A percentile compares a stretch with the other conserved stretches of the same genome.
phyloP scores from a whole-genome alignment of 768 basidiomycete species.

The Lactarius hengduanensis region DNA sequence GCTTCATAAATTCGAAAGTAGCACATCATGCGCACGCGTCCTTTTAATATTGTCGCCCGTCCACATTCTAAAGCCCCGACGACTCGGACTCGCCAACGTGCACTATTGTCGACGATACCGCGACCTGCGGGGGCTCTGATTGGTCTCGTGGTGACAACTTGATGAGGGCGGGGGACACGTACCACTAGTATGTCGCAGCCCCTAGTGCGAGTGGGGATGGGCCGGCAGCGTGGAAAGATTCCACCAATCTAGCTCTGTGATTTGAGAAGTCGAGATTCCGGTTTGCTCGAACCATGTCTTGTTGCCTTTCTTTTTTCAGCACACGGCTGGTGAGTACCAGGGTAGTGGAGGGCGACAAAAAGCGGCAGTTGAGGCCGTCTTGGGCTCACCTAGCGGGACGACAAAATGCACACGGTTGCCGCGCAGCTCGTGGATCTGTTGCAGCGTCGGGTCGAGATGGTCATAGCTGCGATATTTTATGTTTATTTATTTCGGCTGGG shows the following conservation, averaged over 20 bases:
- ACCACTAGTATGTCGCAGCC: constrained; percentile 45
- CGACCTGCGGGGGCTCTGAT: constrained; percentile 34
- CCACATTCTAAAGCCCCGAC: too few species aligned
- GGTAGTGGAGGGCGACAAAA: too few species aligned
- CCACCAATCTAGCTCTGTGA: constrained; percentile 46
- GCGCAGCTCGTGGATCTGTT: constrained; percentile 30
- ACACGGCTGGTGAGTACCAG: too few species aligned
- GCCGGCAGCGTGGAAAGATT: constrained; percentile 33
- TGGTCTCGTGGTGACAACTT: background rate
- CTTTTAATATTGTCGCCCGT: too few species aligned
- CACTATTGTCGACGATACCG: constrained; percentile 35
- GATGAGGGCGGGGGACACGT: constrained; percentile 6
- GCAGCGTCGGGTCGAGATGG: constrained; percentile 43
- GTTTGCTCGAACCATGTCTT: constrained; percentile 34
- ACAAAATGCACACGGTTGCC: constrained; percentile 35
- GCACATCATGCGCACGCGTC: too few species aligned
- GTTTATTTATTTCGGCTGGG: too few species aligned
- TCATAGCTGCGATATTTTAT: constrained; percentile 35
- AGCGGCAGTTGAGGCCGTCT: too few species aligned
- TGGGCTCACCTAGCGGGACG: constrained; percentile 39
- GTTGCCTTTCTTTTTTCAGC: constrained; percentile 27
- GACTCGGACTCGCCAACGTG: constrained; percentile 33
- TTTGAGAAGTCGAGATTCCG: constrained; percentile 36
- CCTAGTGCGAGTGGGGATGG: constrained; percentile 11
- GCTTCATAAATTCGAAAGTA: too few species aligned